Conservation (phyloP, 2,329 filamentous ascomycete species). For the Epichloe brachyelytri region DNA sequence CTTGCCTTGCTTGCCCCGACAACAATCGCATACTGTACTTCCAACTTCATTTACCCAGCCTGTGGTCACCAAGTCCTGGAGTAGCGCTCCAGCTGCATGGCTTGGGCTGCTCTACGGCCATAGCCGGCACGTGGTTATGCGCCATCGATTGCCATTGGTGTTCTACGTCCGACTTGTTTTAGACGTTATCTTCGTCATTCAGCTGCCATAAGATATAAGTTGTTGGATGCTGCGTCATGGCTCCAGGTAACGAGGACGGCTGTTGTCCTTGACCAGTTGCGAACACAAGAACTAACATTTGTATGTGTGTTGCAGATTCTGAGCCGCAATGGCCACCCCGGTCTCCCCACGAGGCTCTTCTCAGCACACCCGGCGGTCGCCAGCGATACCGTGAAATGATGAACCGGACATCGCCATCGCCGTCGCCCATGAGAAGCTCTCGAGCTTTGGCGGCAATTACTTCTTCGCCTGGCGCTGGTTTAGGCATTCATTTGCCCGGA, state of each 20-base stretch:
- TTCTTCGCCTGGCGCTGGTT: constrained; percentile 11
- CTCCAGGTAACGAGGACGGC: constrained; percentile 6
- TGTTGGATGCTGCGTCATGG: constrained; percentile 5
- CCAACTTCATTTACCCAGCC: neutral
- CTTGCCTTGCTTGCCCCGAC: neutral
- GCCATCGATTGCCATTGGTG: neutral
- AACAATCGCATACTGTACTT: neutral
- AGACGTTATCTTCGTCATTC: neutral
- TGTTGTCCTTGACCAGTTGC: neutral
- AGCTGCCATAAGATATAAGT: neutral
- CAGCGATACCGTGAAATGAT: constrained; percentile 58
- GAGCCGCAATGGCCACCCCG: constrained; percentile 52
- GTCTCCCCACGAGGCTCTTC: constrained; percentile 51
- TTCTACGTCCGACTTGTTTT: neutral
- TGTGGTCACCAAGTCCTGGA: neutral
- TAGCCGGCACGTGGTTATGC: constrained; percentile 7
- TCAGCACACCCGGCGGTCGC: constrained; percentile 65
- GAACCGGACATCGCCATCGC: constrained; percentile 53
- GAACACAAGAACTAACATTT: constrained; percentile 1
- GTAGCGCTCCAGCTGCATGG: constrained; percentile 2
- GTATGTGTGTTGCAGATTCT: constrained; percentile 17
- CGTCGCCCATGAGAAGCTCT: constrained; percentile 38
- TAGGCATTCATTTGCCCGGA: constrained; percentile 20
- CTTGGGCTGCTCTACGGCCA: constrained; percentile 5
- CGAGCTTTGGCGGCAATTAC: constrained; percentile 8